Conservation (phyloP, 2,329 filamentous ascomycete genomes). For the Botrytis hyacinthi region DNA sequence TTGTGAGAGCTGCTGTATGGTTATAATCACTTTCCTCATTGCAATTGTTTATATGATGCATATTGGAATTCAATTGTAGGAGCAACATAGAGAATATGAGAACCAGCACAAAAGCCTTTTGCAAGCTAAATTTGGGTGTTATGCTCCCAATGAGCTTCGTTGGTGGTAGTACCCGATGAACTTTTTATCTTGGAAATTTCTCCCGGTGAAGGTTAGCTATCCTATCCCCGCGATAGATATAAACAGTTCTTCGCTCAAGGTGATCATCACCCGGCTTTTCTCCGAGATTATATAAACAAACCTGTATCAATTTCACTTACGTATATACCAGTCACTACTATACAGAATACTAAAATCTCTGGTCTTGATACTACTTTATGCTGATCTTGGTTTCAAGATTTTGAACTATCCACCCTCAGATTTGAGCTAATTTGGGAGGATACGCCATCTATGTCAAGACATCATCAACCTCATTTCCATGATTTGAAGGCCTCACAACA, state of each 20-base stretch:
- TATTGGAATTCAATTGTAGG: neutral
- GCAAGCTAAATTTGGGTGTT: neutral
- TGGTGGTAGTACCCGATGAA: neutral
- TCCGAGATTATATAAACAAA: neutral
- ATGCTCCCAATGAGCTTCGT: neutral
- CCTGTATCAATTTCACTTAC: neutral
- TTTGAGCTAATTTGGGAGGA: neutral
- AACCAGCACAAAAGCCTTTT: neutral
- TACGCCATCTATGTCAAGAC: neutral
- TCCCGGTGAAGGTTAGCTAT: neutral
- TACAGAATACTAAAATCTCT: neutral
- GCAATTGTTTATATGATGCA: neutral
- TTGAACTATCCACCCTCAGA: neutral
- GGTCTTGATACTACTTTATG: neutral
- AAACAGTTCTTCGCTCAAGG: neutral
- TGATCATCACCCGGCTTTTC: neutral
- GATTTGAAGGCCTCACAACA: neutral
- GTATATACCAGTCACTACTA: neutral
- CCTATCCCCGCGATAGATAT: neutral
- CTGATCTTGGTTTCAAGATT: neutral
- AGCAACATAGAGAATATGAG: neutral
- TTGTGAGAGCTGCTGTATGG: neutral
- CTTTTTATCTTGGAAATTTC: neutral
- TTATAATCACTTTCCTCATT: neutral
- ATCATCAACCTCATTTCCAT: neutral